Conservation (phyloP, 768 basidiomycete species). For the Lactarius hatsudake region DNA sequence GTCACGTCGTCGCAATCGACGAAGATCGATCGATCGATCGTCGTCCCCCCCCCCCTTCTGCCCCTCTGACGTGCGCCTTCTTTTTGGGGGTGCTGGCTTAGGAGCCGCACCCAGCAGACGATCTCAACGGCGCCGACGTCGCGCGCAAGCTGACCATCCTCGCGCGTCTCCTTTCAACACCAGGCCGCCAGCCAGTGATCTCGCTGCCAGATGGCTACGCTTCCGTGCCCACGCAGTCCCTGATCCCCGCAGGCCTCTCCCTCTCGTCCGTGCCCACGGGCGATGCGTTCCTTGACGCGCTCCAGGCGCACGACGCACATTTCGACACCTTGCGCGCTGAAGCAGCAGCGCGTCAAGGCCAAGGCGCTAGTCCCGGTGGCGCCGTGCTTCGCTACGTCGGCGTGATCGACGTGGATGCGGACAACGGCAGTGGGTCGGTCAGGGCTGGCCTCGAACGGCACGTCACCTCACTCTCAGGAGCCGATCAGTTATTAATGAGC, state of each 20-base stretch:
- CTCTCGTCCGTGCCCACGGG: constrained; percentile 54
- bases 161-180: constrained; percentile 65
- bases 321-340: constrained; percentile 75
- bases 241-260: constrained; percentile 77
- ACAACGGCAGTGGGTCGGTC: constrained; percentile 50
- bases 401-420: constrained; percentile 83
- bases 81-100: constrained; percentile 33
- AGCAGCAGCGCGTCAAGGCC: constrained; percentile 58
- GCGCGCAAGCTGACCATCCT: constrained; percentile 97
- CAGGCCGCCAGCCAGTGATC: constrained; percentile 39
- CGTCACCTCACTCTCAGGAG: constrained; percentile 32
- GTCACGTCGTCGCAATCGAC: background rate
- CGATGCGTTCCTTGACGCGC: constrained; percentile 75
- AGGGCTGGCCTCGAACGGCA: constrained; percentile 90
- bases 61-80: background rate
- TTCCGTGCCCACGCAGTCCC: constrained; percentile 78
- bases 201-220: constrained; percentile 72
- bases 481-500: background rate
- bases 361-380: constrained; percentile 43
- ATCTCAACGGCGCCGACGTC: constrained; percentile 95
- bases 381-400: constrained; percentile 92
- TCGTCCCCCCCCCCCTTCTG: background rate
- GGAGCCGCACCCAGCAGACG: constrained; percentile 98
- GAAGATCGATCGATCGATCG: background rate
- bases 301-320: constrained; percentile 79